Conservation (phyloP, 345 rosid genomes). For the Gossypioides kirkii region DNA sequence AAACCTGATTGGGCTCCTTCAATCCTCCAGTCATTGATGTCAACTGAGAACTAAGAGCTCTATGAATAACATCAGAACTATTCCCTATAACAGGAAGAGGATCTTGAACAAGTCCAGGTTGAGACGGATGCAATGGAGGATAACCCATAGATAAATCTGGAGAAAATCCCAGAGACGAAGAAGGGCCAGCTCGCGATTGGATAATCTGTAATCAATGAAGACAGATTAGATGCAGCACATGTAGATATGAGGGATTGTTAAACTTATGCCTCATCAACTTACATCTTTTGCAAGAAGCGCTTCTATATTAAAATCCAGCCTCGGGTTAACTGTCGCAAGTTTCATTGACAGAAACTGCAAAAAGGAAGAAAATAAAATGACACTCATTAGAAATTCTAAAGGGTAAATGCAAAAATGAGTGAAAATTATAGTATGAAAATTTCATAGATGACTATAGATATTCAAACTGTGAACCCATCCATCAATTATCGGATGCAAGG, state of each 20-base stretch:
- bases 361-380: constrained; percentile 5
- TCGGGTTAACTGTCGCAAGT: constrained; percentile 92
- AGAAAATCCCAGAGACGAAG: constrained; percentile 55
- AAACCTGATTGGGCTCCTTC: constrained; percentile 70
- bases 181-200: constrained; percentile 64
- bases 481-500: neutral
- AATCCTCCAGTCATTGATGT: constrained; percentile 50
- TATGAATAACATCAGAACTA: constrained; percentile 43
- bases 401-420: neutral
- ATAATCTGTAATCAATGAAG: constrained; percentile 42
- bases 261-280: constrained; percentile 28
- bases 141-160: constrained; percentile 57
- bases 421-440: neutral
- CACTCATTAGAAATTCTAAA: neutral
- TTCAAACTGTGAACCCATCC: neutral
- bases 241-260: neutral
- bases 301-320: constrained; percentile 77
- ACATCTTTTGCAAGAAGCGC: constrained; percentile 88
- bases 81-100: constrained; percentile 52
- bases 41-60: constrained; percentile 49
- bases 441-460: no score
- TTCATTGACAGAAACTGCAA: constrained; percentile 92
- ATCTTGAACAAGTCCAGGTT: constrained; percentile 54
- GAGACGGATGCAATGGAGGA: constrained; percentile 58
- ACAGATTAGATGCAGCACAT: constrained; percentile 2